Evolutionary conservation across 805 yeast species (phyloP).

Genomic region (Lipomyces yamadae): DNA sequence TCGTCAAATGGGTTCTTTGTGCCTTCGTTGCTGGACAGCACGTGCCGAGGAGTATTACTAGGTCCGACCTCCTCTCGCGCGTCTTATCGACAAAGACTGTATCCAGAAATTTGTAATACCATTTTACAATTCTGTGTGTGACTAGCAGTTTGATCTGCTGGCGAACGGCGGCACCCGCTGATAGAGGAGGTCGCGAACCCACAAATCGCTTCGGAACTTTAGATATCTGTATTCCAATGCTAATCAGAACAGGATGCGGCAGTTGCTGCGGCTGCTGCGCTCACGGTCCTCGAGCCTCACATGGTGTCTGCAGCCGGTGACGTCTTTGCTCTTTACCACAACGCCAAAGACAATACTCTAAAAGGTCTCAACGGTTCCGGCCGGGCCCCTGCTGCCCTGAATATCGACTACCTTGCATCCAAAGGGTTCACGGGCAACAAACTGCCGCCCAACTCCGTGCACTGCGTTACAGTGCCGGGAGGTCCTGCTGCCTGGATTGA

Average conservation of each 20-base stretch:
- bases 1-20: neutral
- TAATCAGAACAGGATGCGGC: conserved; percentile 46
- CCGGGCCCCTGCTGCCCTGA: conserved; percentile 59
- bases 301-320: conserved; percentile 52
- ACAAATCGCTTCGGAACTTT: neutral
- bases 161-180: neutral
- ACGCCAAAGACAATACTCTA: conserved; percentile 55
- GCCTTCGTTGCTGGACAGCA: neutral
- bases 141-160: neutral
- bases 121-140: neutral
- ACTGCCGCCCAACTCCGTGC: conserved; percentile 58
- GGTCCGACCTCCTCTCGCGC: neutral
- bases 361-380: conserved; percentile 80
- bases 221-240: neutral
- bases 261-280: conserved; percentile 51
- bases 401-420: conserved; percentile 55
- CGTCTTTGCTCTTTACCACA: conserved; percentile 63
- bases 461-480: conserved; percentile 75
- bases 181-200: too few species aligned
- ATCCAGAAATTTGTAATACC: too few species aligned
- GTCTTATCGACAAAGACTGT: neutral
- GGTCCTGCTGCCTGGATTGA: conserved; percentile 82
- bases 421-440: conserved; percentile 55
- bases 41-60: neutral
- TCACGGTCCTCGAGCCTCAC: conserved; percentile 48